Conservation (phyloP, 2,329 filamentous ascomycete genomes). For the Fusarium aywerte region DNA sequence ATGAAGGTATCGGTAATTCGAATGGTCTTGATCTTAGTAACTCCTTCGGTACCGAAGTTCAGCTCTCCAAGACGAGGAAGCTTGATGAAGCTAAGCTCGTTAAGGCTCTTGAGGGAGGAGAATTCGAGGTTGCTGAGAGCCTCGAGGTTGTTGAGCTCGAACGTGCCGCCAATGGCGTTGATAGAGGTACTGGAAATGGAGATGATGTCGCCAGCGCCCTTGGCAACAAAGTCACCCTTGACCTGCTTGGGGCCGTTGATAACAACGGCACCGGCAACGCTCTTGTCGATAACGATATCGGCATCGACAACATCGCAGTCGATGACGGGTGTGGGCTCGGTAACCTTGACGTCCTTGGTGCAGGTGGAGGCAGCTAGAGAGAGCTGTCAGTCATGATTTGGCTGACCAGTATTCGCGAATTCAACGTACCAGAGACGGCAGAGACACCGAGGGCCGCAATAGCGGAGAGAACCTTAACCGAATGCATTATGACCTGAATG, state of each 20-base stretch:
- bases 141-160: slow-evolving; percentile 75
- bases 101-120: slow-evolving; percentile 71
- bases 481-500: slow-evolving; percentile 58
- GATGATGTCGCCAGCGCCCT: slow-evolving; percentile 69
- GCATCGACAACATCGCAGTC: slow-evolving; percentile 77
- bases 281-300: slow-evolving; percentile 71
- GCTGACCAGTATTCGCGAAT: not conserved
- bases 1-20: slow-evolving; percentile 89
- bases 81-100: slow-evolving; percentile 75
- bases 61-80: slow-evolving; percentile 69
- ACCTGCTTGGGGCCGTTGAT: slow-evolving; percentile 70
- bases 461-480: slow-evolving; percentile 58
- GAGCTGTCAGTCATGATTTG: slow-evolving; percentile 2
- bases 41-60: slow-evolving; percentile 62
- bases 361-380: slow-evolving; percentile 51
- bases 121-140: slow-evolving; percentile 76
- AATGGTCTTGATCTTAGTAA: slow-evolving; percentile 75
- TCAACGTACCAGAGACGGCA: slow-evolving; percentile 57
- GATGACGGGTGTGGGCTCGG: slow-evolving; percentile 69
- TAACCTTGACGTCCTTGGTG: slow-evolving; percentile 69
- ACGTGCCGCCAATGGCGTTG: slow-evolving; percentile 72
- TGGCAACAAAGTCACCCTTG: slow-evolving; percentile 68
- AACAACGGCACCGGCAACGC: slow-evolving; percentile 66
- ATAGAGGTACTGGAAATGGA: slow-evolving; percentile 71
- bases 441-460: slow-evolving; percentile 56